phyloP scores from a whole-genome alignment of 1,284 basidiomycete genomes.

The Trametes pubescens region DNA sequence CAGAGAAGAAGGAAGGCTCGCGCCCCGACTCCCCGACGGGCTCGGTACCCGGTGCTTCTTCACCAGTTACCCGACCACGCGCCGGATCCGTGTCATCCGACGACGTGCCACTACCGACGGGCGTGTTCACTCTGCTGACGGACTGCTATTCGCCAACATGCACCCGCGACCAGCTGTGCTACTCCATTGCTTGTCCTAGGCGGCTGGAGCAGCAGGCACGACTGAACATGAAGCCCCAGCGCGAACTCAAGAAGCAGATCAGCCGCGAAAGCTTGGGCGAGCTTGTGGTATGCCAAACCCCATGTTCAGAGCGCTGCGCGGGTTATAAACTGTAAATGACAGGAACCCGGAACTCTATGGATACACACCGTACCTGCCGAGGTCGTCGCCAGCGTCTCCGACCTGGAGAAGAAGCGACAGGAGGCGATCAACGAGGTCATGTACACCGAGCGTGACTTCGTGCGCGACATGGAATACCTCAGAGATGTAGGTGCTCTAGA shows the following conservation, averaged over 20 bases:
- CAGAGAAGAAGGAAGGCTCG: slow-evolving; percentile 48
- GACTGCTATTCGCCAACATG: slow-evolving; percentile 99
- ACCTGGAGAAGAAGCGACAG: slow-evolving; percentile 94
- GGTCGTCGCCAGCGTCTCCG: slow-evolving; percentile 91
- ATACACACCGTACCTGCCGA: slow-evolving; percentile 96
- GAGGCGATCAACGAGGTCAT: slow-evolving; percentile 99
- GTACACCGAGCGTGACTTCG: slow-evolving; percentile 98
- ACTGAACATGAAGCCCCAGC: slow-evolving; percentile 92
- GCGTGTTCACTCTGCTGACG: slow-evolving; percentile 96
- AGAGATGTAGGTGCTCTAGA: slow-evolving; percentile 77
- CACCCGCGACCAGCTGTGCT: slow-evolving; percentile 91
- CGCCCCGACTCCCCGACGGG: slow-evolving; percentile 50
- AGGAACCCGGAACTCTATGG: slow-evolving; percentile 96
- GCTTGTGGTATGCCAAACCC: slow-evolving; percentile 60
- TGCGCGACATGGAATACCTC: slow-evolving; percentile 97
- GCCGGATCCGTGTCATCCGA: slow-evolving; percentile 59
- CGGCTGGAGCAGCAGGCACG: slow-evolving; percentile 94
- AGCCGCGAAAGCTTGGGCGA: slow-evolving; percentile 88
- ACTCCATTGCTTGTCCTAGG: slow-evolving; percentile 96
- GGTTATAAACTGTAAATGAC: slow-evolving; percentile 24
- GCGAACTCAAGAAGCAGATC: slow-evolving; percentile 84
- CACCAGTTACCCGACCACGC: slow-evolving; percentile 45
- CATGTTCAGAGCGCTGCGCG: slow-evolving; percentile 6
- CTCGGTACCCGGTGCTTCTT: slow-evolving; percentile 40
- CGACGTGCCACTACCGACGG: slow-evolving; percentile 85